Evolutionary conservation across 768 basidiomycete species (phyloP), one percentile per base, ranked within the genome.

Genomic region (Kondoa subrosea): DNA sequence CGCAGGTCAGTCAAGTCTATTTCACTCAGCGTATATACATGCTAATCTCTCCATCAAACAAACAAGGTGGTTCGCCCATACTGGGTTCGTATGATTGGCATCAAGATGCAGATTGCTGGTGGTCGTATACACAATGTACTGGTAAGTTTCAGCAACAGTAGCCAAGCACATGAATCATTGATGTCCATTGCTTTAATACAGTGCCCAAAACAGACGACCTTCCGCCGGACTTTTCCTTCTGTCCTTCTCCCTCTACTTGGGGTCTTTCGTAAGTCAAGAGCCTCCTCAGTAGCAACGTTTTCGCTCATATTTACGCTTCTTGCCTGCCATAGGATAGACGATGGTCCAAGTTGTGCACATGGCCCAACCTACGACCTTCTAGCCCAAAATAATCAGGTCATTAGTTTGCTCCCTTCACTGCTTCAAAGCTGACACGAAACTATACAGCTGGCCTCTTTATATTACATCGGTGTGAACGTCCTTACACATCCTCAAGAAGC

Each of bases 401-500:
- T n/a, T n/a, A n/a, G n/a, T n/a, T n/a, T n/a, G n/a, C n/a, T n/a
- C n/a, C n/a, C n/a, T n/a, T n/a, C n/a, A n/a, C n/a, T n/a, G n/a
- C n/a, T n/a, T n/a, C n/a, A n/a, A n/a, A n/a, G n/a, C n/a, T n/a
- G n/a, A n/a, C n/a, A n/a, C n/a, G n/a, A n/a, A n/a, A n/a, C n/a
- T n/a, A n/a, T n/a, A n/a, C n/a, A 50, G 40, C 40, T 8, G 21
- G 78, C 79, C 2, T 76, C 79, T 8, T 73, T 80, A 72, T 78
- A 77, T 73, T 78, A 76, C 73, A 78, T 80, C 68, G 79, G 79
- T 0, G 76, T 76, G 25, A 80, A 80, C 72, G 77, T 78, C n/a
- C 69, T 77, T 60, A 75, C 78, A 72, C 79, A 78, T 78, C 79
- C 78, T 1, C 66, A 77, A 4, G 77, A 80, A 68, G 78, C 78